Evolutionary conservation across 495 filamentous ascomycete species (phyloP).

Genomic region (Daldinia caldariorum): DNA sequence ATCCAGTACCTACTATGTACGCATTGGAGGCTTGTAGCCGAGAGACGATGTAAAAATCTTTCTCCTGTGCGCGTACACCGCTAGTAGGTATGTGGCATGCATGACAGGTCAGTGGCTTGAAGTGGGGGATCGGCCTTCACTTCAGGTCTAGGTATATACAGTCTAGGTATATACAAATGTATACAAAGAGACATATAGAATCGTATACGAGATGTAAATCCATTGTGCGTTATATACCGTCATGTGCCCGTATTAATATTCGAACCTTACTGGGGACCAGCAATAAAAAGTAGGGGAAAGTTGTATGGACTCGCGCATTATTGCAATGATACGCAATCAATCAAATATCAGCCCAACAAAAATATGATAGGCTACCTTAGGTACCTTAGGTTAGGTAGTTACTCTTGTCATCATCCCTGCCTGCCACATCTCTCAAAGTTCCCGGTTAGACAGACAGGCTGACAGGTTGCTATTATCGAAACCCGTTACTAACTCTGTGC

Average conservation of each 20-base stretch:
- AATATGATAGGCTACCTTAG: background rate
- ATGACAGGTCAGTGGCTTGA: conserved; percentile 10
- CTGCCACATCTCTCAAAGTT: background rate
- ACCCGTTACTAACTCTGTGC: conserved; percentile 14
- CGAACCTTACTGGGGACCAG: background rate
- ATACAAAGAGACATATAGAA: too few relatives aligned
- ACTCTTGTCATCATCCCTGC: conserved; percentile 4
- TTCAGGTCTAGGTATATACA: too few relatives aligned
- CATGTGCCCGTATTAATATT: conserved; percentile 11
- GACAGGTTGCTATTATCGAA: conserved; percentile 15
- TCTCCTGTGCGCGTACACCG: conserved; percentile 1
- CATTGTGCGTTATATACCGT: conserved; percentile 22
- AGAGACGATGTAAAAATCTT: conserved; percentile 4
- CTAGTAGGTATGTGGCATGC: conserved; percentile 1
- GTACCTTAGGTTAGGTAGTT: too few relatives aligned
- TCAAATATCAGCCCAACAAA: conserved; percentile 13
- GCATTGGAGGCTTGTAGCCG: background rate
- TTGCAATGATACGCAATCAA: conserved; percentile 18
- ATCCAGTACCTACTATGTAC: too few relatives aligned
- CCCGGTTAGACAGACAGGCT: conserved; percentile 12
- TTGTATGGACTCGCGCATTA: conserved; percentile 21
- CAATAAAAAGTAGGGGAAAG: background rate
- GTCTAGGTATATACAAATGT: background rate
- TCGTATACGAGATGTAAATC: conserved; percentile 17
- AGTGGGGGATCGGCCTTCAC: conserved; percentile 12